These are phyloP conservation scores for Cadophora gregata DNA, from an alignment of 2,329 filamentous ascomycete species.

Conservation along the genomic window DNA sequence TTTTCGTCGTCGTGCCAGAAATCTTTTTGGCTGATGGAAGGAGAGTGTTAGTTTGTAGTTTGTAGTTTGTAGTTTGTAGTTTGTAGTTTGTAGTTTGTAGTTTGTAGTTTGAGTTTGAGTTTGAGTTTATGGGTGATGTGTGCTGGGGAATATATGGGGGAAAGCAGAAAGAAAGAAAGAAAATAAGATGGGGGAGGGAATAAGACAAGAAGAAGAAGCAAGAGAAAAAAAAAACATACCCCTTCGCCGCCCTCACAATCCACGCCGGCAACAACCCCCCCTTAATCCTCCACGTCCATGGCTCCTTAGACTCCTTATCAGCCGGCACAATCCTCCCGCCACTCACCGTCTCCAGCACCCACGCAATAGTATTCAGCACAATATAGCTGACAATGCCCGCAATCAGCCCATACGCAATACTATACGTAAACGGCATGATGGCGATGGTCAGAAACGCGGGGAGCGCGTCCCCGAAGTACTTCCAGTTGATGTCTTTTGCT, in stretches of 20 bases:
- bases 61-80: too few species aligned
- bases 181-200: too few species aligned
- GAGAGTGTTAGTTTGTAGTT: background rate
- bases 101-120: too few species aligned
- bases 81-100: too few species aligned
- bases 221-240: constrained; percentile 17
- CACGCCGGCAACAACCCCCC: constrained; percentile 81
- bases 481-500: constrained; percentile 87
- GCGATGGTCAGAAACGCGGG: constrained; percentile 85
- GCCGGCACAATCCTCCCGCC: constrained; percentile 74
- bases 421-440: constrained; percentile 90
- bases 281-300: constrained; percentile 78
- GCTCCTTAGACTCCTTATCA: constrained; percentile 78
- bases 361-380: constrained; percentile 74
- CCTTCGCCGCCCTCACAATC: constrained; percentile 65
- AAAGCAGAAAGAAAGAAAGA: too few species aligned
- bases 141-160: too few species aligned
- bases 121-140: too few species aligned
- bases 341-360: constrained; percentile 69
- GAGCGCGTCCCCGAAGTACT: constrained; percentile 81
- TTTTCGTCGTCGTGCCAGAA: constrained; percentile 35
- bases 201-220: background rate
- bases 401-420: constrained; percentile 85
- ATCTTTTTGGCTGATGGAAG: constrained; percentile 27
- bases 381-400: constrained; percentile 79